Percentiles rank a stretch among this genome's conserved stretches.
Conservation (phyloP, 2,329 filamentous ascomycete genomes). For the Shiraia sp. region DNA sequence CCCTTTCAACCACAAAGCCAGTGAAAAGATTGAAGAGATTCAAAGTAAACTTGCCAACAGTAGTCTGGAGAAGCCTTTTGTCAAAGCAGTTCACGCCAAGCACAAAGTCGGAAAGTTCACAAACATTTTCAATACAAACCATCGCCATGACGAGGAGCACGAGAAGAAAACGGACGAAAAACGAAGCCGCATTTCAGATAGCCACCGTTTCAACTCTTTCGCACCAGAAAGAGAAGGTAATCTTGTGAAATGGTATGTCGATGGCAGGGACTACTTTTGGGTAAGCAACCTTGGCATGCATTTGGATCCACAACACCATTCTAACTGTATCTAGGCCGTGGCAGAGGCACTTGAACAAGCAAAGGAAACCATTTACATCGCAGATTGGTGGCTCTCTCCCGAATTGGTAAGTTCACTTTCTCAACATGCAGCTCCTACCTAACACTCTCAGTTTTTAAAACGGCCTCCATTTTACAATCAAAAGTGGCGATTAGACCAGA, state of each 20-base stretch:
- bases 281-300: conserved; percentile 13
- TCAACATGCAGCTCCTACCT: not conserved
- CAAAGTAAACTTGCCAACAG: conserved; percentile 53
- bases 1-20: conserved; percentile 39
- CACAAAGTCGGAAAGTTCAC: conserved; percentile 66
- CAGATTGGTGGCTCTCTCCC: conserved; percentile 95
- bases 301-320: not conserved
- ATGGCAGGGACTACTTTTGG: conserved; percentile 93
- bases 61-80: conserved; percentile 49
- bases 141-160: conserved; percentile 92
- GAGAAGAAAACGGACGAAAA: conserved; percentile 84
- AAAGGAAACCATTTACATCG: conserved; percentile 92
- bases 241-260: conserved; percentile 94
- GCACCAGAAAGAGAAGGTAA: conserved; percentile 87
- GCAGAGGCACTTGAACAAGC: conserved; percentile 87
- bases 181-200: conserved; percentile 69
- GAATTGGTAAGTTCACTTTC: conserved; percentile 57
- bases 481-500: conserved; percentile 82
- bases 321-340: conserved; percentile 60
- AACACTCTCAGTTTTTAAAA: conserved; percentile 65
- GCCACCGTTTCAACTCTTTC: conserved; percentile 85
- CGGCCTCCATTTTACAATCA: conserved; percentile 81
- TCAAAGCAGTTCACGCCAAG: conserved; percentile 62
- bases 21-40: conserved; percentile 36
- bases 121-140: conserved; percentile 78